These are phyloP conservation scores for Acrodontium crateriforme DNA, from an alignment of 2,329 filamentous ascomycete species.

Conservation along the genomic window DNA sequence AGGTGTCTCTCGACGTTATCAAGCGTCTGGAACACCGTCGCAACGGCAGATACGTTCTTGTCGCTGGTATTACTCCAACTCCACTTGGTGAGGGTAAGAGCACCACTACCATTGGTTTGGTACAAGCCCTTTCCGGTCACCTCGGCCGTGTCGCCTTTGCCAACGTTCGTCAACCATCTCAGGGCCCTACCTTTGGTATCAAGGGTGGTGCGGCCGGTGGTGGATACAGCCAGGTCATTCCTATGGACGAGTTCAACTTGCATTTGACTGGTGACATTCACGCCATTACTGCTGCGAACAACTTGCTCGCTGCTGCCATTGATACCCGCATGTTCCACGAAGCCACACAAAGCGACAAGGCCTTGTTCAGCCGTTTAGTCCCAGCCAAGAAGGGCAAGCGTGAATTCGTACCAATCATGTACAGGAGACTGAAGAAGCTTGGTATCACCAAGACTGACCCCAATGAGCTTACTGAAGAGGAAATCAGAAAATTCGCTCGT, in stretches of 20 bases:
- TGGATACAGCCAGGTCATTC: conserved; percentile 97
- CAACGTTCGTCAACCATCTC: conserved; percentile 92
- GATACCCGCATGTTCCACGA: conserved; percentile 99
- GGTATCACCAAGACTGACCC: conserved; percentile 93
- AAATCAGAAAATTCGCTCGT: conserved; percentile 76
- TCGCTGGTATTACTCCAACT: conserved; percentile 92
- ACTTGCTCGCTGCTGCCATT: conserved; percentile 87
- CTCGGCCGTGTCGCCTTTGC: conserved; percentile 80
- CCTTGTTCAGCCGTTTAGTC: conserved; percentile 77
- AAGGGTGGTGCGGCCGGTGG: conserved; percentile 95
- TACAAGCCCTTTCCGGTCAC: conserved; percentile 82
- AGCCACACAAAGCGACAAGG: conserved; percentile 78
- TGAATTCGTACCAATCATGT: conserved; percentile 78
- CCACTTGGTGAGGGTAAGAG: conserved; percentile 96
- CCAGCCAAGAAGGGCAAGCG: conserved; percentile 82
- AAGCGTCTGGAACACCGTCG: conserved; percentile 74
- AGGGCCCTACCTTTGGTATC: conserved; percentile 96
- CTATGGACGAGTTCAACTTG: conserved; percentile 99
- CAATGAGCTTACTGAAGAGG: conserved; percentile 77
- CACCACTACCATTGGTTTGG: conserved; percentile 90
- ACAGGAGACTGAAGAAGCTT: conserved; percentile 84
- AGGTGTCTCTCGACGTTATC: conserved; percentile 72
- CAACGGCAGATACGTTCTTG: conserved; percentile 81
- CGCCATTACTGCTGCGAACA: conserved; percentile 93
- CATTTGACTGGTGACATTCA: conserved; percentile 97